phyloP scores from a whole-genome alignment of 148 eudicot genomes.

The Rhododendron williamsianum region DNA sequence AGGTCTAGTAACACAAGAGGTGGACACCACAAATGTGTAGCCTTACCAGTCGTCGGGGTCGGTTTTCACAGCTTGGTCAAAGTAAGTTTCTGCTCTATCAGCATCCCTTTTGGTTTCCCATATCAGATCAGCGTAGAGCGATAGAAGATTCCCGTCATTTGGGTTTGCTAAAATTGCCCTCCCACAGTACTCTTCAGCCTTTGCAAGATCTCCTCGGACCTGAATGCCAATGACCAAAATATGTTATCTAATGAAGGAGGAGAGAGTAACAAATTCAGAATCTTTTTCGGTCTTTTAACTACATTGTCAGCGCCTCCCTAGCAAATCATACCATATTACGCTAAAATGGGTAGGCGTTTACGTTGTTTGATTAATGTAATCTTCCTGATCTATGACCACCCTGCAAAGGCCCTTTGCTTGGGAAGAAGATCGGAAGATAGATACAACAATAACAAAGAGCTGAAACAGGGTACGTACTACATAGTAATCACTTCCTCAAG shows the following conservation, averaged over 20 bases:
- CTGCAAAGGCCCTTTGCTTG: neutral
- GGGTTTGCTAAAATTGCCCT: constrained; percentile 62
- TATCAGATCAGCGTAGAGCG: constrained; percentile 53
- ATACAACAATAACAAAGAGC: neutral
- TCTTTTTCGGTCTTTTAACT: neutral
- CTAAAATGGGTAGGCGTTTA: neutral
- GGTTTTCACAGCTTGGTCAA: constrained; percentile 49
- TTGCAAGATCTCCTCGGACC: constrained; percentile 47
- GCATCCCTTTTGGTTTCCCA: constrained; percentile 52
- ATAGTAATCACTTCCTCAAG: neutral
- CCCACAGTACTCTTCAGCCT: constrained; percentile 71
- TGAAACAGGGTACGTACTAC: neutral
- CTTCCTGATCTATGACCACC: neutral
- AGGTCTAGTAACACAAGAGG: neutral
- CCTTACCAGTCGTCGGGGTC: constrained; percentile 50
- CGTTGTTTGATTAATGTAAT: neutral
- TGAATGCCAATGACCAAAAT: constrained; percentile 8
- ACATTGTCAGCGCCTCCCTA: neutral
- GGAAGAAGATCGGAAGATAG: neutral
- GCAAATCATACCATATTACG: neutral
- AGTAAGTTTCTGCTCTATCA: constrained; percentile 44
- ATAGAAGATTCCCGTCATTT: constrained; percentile 38
- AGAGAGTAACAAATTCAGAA: neutral
- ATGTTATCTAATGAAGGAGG: neutral
- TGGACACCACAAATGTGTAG: neutral